Evolutionary conservation across 2,329 filamentous ascomycete species (phyloP), one percentile per base, ranked within the genome.

Genomic region (Stromatinia cepivora): DNA sequence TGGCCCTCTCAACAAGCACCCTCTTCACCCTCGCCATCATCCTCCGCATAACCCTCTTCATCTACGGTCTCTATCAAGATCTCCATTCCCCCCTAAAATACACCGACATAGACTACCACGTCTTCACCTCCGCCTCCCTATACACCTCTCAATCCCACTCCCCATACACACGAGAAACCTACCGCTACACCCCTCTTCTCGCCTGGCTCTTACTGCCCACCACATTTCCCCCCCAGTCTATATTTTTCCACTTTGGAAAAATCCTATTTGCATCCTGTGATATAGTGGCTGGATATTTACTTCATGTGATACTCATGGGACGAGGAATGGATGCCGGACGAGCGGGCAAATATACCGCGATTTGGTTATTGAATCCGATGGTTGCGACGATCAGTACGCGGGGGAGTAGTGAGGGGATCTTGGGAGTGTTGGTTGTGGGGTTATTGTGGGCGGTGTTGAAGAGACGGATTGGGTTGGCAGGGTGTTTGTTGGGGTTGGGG

Each of bases 301-400:
- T 95, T 69, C 82, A 86, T 52, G 79, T 83, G 39, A 82, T 90
- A 15, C 78, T 91, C 57, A 78, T 79, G 22, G 78, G 64, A 3
- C 31, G 78, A 73, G 71, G 77, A 73, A 70, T 79, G 79, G 67
- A 76, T 75, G 73, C 75, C 10, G 81, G 82, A 28, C 80, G 83
- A 1, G 92, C 93, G 1, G 82, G 94, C 71, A 88, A 86, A 71
- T 97, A 92, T 76, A 91, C 94, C 0, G 88, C 90, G 73, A 90
- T 97, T 52, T 99, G 95, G 95, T 82, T 98, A 71, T 85, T 97
- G 77, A 99, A 99, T 77, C 95, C 95, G 0, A 98, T 99, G 94
- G 95, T 98, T 13, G 95, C 95, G 0, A 93, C 93, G 50, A 99
- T 99, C 76, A 97, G 93, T 80, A 98, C 95, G 17, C 85, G 95